These are phyloP conservation scores for Termitomyces sp. DNA, from an alignment of 768 basidiomycete genomes.

Conservation along the genomic window DNA sequence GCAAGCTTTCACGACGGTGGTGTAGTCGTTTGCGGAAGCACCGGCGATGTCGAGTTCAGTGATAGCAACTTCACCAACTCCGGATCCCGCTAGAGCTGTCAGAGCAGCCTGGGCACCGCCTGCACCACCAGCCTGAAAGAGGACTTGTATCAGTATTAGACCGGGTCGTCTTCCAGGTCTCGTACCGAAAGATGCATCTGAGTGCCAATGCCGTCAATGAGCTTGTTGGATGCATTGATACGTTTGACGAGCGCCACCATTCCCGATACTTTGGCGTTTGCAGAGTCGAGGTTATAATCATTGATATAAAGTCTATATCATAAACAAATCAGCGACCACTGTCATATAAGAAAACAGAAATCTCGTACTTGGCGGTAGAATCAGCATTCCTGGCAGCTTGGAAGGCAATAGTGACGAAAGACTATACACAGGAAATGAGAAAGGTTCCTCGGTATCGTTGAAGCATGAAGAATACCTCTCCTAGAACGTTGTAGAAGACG, in stretches of 20 bases:
- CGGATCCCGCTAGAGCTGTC: constrained; percentile 35
- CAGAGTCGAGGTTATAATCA: constrained; percentile 45
- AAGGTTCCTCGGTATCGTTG: too few species aligned
- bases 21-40: constrained; percentile 20
- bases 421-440: constrained; percentile 14
- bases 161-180: background rate
- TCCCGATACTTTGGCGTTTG: constrained; percentile 39
- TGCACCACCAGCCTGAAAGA: constrained; percentile 29
- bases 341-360: background rate
- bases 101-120: constrained; percentile 37
- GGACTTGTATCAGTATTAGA: background rate
- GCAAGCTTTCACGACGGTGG: constrained; percentile 32
- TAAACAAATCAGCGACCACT: background rate
- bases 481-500: background rate
- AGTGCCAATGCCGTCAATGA: constrained; percentile 48
- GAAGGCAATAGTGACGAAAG: constrained; percentile 48
- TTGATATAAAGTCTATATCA: constrained; percentile 29
- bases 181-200: constrained; percentile 36
- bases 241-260: constrained; percentile 34
- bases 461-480: background rate
- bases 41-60: constrained; percentile 41
- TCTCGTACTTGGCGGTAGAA: constrained; percentile 35
- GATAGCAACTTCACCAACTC: constrained; percentile 37
- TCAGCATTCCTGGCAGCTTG: constrained; percentile 43
- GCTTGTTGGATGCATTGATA: constrained; percentile 28